Base-by-base conservation (phyloP, 441 rosid species). In the Dalechampia spathulata region DNA sequence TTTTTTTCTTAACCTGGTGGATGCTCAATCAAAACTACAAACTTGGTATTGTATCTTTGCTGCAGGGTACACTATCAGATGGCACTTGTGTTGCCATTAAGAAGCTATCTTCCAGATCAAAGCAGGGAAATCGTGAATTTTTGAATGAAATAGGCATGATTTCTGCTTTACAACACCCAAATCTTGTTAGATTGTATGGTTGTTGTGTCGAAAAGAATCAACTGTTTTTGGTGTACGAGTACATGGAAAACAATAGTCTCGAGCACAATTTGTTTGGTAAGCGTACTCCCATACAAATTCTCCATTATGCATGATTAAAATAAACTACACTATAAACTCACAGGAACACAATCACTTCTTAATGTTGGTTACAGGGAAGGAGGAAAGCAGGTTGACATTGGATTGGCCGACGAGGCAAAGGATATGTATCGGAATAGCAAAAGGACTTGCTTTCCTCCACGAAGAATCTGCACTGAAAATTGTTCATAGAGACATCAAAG, bases 401-500 rank as follows among this genome's bases (percentile, higher is more conserved):
- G 75, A 82, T 25, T 85, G 93, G 96, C 21, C 76, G 41, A 82
- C 82, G 3, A 69, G 93, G 38, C 64, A 67, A 38, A 78, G 68
- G 59, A 78, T 86, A 23, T 82, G 89, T 58, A 1, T 83, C 11
- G 83, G 77, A 8, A 72, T 87, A 27, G 90, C 90, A 0, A 83
- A 62, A 66, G 96, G 96, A 23, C 72, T 87, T 17, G 75, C 79
- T 23, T 85, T 74, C 59, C 77, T 85, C 58, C 90, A 87, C 38
- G 90, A 82, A 49, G 96, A 76, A 67, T 83, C 85, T 0, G 63
- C 76, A 19, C 44, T 87, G 23, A 80, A 70, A 62, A 83, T 85
- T 14, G 78, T 87, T 61, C 92, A 89, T 40, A 71, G 92, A 59
- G 95, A 89, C 72, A 86, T 83, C 17, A 89, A 89, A 71, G 71